Evolutionary conservation across 129 eudicot genomes (phyloP).

Genomic region (Flaveria ramosissima): DNA sequence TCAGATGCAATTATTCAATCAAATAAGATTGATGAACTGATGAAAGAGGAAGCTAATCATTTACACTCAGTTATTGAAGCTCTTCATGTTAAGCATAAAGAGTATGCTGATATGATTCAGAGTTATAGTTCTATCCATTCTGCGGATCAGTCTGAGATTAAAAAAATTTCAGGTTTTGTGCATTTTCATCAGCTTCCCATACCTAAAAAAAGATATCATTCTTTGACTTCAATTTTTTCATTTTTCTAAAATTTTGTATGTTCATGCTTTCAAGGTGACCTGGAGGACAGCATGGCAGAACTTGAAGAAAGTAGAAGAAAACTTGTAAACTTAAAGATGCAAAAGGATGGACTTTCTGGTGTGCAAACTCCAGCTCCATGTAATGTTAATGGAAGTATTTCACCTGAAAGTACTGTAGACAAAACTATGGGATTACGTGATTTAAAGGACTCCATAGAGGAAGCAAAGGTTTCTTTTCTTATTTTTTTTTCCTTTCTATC

Average conservation of each 20-base stretch:
- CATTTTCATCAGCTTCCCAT: slow-evolving; percentile 5
- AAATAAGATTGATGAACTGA: slow-evolving; percentile 63
- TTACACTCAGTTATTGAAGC: slow-evolving; percentile 56
- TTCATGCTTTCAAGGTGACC: slow-evolving; percentile 54
- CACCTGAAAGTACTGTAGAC: slow-evolving; percentile 73
- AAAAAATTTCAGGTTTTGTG: slow-evolving; percentile 58
- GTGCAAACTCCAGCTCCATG: slow-evolving; percentile 55
- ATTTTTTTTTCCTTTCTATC: slow-evolving; percentile 1
- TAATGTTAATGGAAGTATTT: slow-evolving; percentile 64
- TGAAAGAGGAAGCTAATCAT: slow-evolving; percentile 70
- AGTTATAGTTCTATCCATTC: slow-evolving; percentile 59
- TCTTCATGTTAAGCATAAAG: slow-evolving; percentile 74
- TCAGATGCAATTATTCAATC: slow-evolving; percentile 64
- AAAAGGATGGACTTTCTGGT: slow-evolving; percentile 62
- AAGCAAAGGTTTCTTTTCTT: slow-evolving; percentile 62
- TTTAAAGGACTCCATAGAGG: slow-evolving; percentile 80
- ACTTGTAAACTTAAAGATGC: slow-evolving; percentile 81
- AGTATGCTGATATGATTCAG: slow-evolving; percentile 74
- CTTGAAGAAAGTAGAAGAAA: slow-evolving; percentile 99
- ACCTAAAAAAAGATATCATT: neutral
- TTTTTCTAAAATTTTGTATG: neutral
- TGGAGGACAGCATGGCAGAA: slow-evolving; percentile 92
- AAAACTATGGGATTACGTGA: slow-evolving; percentile 64
- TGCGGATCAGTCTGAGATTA: slow-evolving; percentile 73
- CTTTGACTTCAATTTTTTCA: neutral